Evolutionary conservation across 345 rosid genomes (phyloP).

Genomic region (Rhizophora apiculata): DNA sequence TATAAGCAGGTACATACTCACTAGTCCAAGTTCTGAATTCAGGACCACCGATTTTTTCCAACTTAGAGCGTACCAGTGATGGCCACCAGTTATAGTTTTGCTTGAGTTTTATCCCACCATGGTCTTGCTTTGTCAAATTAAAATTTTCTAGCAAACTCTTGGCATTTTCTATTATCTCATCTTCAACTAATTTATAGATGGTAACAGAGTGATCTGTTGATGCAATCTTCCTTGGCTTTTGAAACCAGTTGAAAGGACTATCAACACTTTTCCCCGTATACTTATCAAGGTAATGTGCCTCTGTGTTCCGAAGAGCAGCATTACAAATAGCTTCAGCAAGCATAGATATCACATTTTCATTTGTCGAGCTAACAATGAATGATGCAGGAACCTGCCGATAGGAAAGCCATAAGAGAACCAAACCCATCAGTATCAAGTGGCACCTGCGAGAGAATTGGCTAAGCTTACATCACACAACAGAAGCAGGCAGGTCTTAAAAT

Average conservation of each 20-base stretch:
- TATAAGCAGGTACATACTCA: slow-evolving; percentile 67
- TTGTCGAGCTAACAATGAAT: slow-evolving; percentile 55
- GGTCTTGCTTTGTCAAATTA: slow-evolving; percentile 34
- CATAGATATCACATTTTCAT: slow-evolving; percentile 57
- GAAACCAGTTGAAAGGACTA: slow-evolving; percentile 45
- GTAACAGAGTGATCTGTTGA: slow-evolving; percentile 66
- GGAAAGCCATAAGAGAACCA: slow-evolving; percentile 55
- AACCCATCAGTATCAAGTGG: slow-evolving; percentile 54
- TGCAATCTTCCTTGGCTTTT: slow-evolving; percentile 37
- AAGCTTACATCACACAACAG: slow-evolving; percentile 31
- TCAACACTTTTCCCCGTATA: slow-evolving; percentile 30
- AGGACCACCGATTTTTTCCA: slow-evolving; percentile 69
- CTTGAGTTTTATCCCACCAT: slow-evolving; percentile 26
- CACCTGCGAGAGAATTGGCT: slow-evolving; percentile 43
- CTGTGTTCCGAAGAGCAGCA: slow-evolving; percentile 61
- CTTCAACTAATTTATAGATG: slow-evolving; percentile 49
- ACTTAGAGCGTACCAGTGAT: slow-evolving; percentile 36
- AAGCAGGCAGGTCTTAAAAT: slow-evolving; percentile 5
- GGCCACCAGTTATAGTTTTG: slow-evolving; percentile 56
- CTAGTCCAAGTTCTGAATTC: slow-evolving; percentile 72
- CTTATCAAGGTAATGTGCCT: slow-evolving; percentile 44
- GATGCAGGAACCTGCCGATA: slow-evolving; percentile 70
- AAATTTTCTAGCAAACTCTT: slow-evolving; percentile 51
- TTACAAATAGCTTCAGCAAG: slow-evolving; percentile 71
- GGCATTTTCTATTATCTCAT: slow-evolving; percentile 57